Evolutionary conservation across 352 stramenopile genomes (phyloP).

Genomic region (Phytophthora sp.): DNA sequence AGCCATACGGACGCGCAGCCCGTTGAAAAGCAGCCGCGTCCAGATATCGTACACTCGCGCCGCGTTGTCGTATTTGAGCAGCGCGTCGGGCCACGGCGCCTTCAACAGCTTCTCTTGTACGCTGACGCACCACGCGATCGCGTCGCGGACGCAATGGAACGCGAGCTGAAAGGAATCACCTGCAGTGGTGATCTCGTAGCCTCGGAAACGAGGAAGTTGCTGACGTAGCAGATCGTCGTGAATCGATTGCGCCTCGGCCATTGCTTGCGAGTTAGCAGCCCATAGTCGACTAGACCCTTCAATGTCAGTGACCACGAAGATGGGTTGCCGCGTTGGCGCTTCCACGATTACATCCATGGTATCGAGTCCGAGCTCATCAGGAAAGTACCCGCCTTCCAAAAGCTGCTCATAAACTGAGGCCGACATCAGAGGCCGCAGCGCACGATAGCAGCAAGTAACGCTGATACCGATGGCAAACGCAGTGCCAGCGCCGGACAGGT

Average conservation of each 20-base stretch:
- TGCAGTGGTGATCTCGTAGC: constrained; percentile 84
- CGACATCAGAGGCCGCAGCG: constrained; percentile 66
- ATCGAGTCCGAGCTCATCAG: constrained; percentile 35
- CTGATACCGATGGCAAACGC: constrained; percentile 69
- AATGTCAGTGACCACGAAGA: constrained; percentile 88
- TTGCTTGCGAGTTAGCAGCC: constrained; percentile 47
- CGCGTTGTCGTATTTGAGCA: constrained; percentile 53
- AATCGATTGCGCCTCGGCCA: constrained; percentile 70
- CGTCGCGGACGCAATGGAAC: constrained; percentile 73
- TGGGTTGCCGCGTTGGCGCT: constrained; percentile 50
- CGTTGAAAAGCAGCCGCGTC: constrained; percentile 67
- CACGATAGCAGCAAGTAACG: constrained; percentile 67
- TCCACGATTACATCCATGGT: constrained; percentile 44
- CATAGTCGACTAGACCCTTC: constrained; percentile 80
- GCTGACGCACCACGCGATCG: constrained; percentile 66
- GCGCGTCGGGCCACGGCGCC: constrained; percentile 51
- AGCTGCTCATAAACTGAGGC: constrained; percentile 66
- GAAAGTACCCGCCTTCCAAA: constrained; percentile 65
- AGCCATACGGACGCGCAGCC: constrained; percentile 78
- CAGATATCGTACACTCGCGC: constrained; percentile 59
- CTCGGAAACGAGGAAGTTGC: constrained; percentile 56
- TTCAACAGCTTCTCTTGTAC: constrained; percentile 75
- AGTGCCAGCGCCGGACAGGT: constrained; percentile 61
- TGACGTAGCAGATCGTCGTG: constrained; percentile 75
- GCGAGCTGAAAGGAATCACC: constrained; percentile 84